phyloP scores from a whole-genome alignment of 2,329 filamentous ascomycete genomes.

The Hysterium pulicare region DNA sequence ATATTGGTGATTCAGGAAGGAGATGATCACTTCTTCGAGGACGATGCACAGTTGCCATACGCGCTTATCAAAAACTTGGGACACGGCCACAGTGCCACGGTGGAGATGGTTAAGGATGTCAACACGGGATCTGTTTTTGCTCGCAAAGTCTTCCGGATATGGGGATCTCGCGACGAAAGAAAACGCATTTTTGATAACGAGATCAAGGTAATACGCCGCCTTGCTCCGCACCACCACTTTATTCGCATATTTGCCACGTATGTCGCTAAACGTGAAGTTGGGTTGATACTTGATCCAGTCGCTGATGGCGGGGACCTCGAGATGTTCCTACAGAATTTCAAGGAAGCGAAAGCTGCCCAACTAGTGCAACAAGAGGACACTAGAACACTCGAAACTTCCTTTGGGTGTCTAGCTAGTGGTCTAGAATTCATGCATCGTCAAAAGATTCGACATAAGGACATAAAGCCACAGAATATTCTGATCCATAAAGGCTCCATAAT shows the following conservation, averaged over 20 bases:
- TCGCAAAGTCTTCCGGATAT: too few relatives aligned
- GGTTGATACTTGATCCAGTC: constrained; percentile 15
- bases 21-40: too few relatives aligned
- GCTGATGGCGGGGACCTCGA: constrained; percentile 18
- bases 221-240: constrained; percentile 12
- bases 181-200: constrained; percentile 10
- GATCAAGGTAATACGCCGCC: constrained; percentile 10
- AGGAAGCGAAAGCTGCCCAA: constrained; percentile 1
- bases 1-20: too few relatives aligned
- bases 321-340: constrained; percentile 12
- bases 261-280: constrained; percentile 5
- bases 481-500: constrained; percentile 13
- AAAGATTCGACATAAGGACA: constrained; percentile 18
- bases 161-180: constrained; percentile 2
- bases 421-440: constrained; percentile 16
- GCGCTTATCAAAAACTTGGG: too few relatives aligned
- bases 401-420: constrained; percentile 15
- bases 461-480: constrained; percentile 20
- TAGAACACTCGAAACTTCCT: constrained; percentile 7
- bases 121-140: too few relatives aligned
- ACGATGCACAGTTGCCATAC: too few relatives aligned
- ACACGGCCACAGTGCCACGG: too few relatives aligned
- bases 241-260: constrained; percentile 15
- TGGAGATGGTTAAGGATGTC: too few relatives aligned
- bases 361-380: too few relatives aligned